Percentiles rank a stretch among this genome's conserved stretches.
Conservation (phyloP, 2,329 filamentous ascomycete genomes). For the Didymella pinodella region DNA sequence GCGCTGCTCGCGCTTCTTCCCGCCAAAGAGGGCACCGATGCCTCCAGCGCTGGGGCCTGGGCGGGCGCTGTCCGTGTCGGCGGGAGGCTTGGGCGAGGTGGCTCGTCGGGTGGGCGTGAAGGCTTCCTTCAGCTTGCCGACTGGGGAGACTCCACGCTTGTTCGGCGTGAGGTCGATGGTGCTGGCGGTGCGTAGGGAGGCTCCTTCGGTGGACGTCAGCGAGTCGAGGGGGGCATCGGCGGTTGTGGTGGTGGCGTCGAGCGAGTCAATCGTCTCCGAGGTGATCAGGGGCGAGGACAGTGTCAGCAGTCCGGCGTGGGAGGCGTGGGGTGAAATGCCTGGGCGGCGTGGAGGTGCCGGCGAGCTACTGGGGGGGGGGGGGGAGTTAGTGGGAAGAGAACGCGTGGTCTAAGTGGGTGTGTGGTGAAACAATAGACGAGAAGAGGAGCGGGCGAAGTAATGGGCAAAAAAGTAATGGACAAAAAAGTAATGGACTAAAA, state of each 20-base stretch:
- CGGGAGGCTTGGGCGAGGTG: conserved; percentile 40
- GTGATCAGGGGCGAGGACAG: conserved; percentile 58
- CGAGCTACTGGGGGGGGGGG: conserved; percentile 29
- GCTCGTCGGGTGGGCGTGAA: conserved; percentile 60
- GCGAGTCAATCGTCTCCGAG: conserved; percentile 51
- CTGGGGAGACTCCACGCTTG: conserved; percentile 72
- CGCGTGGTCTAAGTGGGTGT: conserved; percentile 25
- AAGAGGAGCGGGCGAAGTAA: background rate
- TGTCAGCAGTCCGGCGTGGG: conserved; percentile 59
- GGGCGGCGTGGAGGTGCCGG: conserved; percentile 42
- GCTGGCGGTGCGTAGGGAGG: conserved; percentile 39
- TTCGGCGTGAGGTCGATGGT: conserved; percentile 46
- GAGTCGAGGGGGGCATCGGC: conserved; percentile 44
- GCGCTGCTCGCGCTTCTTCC: conserved; percentile 42
- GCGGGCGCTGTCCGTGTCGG: conserved; percentile 50
- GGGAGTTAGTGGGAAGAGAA: conserved; percentile 36
- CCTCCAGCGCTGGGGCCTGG: conserved; percentile 47
- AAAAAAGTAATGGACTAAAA: too few relatives aligned
- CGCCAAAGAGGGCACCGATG: conserved; percentile 55
- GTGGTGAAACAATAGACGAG: conserved; percentile 6
- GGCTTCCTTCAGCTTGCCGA: conserved; percentile 74
- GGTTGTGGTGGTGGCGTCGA: conserved; percentile 40
- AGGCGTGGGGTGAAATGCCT: conserved; percentile 57
- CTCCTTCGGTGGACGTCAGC: conserved; percentile 37
- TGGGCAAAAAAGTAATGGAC: too few relatives aligned